Evolutionary conservation across 495 filamentous ascomycete species (phyloP).

Genomic region (Astrocystis sublimbata): DNA sequence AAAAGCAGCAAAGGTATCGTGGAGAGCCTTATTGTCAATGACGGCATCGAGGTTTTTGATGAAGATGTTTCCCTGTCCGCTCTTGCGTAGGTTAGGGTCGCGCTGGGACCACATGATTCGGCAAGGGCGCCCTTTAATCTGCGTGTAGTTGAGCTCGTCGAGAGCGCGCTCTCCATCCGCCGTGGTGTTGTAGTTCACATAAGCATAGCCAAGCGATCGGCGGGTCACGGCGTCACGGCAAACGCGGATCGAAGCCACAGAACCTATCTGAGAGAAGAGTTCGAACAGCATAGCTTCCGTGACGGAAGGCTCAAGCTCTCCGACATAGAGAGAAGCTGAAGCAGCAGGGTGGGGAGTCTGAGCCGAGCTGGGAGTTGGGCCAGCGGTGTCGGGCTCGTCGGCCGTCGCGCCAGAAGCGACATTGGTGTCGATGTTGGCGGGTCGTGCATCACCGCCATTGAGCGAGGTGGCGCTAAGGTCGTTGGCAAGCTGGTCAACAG

Average conservation of each 20-base stretch:
- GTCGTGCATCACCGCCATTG: constrained; percentile 63
- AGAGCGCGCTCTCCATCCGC: constrained; percentile 95
- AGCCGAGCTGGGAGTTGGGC: constrained; percentile 70
- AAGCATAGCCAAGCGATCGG: constrained; percentile 98
- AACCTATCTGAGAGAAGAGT: constrained; percentile 98
- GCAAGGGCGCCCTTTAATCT: constrained; percentile 98
- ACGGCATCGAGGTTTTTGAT: constrained; percentile 99
- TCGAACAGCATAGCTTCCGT: constrained; percentile 99
- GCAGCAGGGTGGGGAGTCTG: constrained; percentile 72
- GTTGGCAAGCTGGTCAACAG: constrained; percentile 70
- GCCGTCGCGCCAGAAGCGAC: constrained; percentile 47
- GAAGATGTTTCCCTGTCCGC: constrained; percentile 98
- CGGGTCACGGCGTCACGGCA: constrained; percentile 99
- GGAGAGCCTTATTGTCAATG: constrained; percentile 99
- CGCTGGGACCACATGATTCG: constrained; percentile 99
- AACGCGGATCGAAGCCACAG: constrained; percentile 98
- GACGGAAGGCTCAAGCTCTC: constrained; percentile 94
- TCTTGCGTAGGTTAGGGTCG: constrained; percentile 98
- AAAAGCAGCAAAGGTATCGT: constrained; percentile 99
- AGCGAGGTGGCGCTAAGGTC: constrained; percentile 61
- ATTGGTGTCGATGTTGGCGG: constrained; percentile 65
- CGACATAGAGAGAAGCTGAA: constrained; percentile 97
- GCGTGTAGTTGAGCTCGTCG: constrained; percentile 99
- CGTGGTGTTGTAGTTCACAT: constrained; percentile 99
- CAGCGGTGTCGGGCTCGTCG: constrained; percentile 59